A percentile compares a stretch with the other conserved stretches of the same genome.
Evolutionary conservation across 768 basidiomycete species (phyloP).

Genomic region (Vararia minispora): DNA sequence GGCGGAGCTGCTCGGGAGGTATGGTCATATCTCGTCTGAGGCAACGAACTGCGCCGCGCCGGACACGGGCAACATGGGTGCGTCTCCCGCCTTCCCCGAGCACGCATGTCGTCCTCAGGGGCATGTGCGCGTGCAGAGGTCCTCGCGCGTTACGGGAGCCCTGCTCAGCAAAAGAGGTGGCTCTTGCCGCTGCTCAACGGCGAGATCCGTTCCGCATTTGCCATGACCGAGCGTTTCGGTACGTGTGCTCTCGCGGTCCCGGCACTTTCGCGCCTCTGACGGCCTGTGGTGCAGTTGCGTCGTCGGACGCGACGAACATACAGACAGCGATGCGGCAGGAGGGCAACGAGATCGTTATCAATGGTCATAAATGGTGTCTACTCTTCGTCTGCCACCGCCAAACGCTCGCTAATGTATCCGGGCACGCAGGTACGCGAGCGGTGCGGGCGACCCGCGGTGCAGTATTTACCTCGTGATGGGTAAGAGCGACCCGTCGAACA

Average conservation of each 20-base stretch:
- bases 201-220: slow-evolving; percentile 87
- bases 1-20: slow-evolving; percentile 90
- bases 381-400: neutral
- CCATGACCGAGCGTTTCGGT: slow-evolving; percentile 96
- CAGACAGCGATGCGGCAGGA: slow-evolving; percentile 76
- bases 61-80: slow-evolving; percentile 98
- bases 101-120: slow-evolving; percentile 2
- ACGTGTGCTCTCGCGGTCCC: slow-evolving; percentile 13
- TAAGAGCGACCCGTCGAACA: slow-evolving; percentile 81
- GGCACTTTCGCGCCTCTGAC: slow-evolving; percentile 4
- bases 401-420: neutral
- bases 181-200: slow-evolving; percentile 81
- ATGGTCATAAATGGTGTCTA: slow-evolving; percentile 88
- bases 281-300: slow-evolving; percentile 47
- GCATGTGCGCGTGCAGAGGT: slow-evolving; percentile 57
- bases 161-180: slow-evolving; percentile 87
- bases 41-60: slow-evolving; percentile 91
- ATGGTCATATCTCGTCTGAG: slow-evolving; percentile 73
- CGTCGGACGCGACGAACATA: slow-evolving; percentile 93
- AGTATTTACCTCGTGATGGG: slow-evolving; percentile 90
- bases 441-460: slow-evolving; percentile 88
- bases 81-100: slow-evolving; percentile 13
- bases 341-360: slow-evolving; percentile 83
- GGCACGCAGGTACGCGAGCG: slow-evolving; percentile 81
- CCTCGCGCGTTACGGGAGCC: slow-evolving; percentile 85